These are phyloP conservation scores for Xylaria cubensis DNA, from an alignment of 495 filamentous ascomycete genomes.

Conservation along the genomic window DNA sequence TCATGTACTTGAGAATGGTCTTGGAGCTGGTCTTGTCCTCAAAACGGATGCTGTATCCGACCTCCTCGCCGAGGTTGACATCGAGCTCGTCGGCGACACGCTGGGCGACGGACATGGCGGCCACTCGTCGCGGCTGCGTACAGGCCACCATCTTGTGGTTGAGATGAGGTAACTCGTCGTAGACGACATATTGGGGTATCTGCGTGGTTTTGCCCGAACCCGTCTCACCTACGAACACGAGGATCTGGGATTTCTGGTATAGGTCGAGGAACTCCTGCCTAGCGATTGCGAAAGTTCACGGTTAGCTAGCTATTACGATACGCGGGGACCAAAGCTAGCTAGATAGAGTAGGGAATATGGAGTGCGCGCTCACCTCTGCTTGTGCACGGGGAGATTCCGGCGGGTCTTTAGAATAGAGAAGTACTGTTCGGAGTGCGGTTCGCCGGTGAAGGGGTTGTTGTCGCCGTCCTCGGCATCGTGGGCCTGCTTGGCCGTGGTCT, in stretches of 20 bases:
- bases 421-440: slow-evolving; percentile 79
- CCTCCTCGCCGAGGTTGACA: slow-evolving; percentile 90
- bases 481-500: slow-evolving; percentile 79
- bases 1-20: slow-evolving; percentile 99
- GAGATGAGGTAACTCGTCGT: slow-evolving; percentile 90
- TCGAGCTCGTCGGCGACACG: slow-evolving; percentile 98
- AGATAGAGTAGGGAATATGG: neutral
- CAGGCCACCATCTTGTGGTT: slow-evolving; percentile 90
- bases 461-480: slow-evolving; percentile 79
- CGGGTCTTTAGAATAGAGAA: slow-evolving; percentile 84
- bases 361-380: slow-evolving; percentile 70
- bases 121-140: slow-evolving; percentile 97
- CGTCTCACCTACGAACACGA: slow-evolving; percentile 98
- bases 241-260: slow-evolving; percentile 91
- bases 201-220: slow-evolving; percentile 99
- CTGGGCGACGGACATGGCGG: slow-evolving; percentile 98
- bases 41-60: slow-evolving; percentile 99
- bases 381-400: slow-evolving; percentile 85
- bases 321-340: neutral
- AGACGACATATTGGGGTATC: slow-evolving; percentile 97
- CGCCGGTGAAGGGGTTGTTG: slow-evolving; percentile 81
- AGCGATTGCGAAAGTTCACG: neutral
- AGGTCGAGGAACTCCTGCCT: slow-evolving; percentile 92
- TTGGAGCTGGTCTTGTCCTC: slow-evolving; percentile 91
- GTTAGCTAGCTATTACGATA: neutral